Evolutionary conservation across 2,329 filamentous ascomycete species (phyloP).

Genomic region (Neonectria ditissima): DNA sequence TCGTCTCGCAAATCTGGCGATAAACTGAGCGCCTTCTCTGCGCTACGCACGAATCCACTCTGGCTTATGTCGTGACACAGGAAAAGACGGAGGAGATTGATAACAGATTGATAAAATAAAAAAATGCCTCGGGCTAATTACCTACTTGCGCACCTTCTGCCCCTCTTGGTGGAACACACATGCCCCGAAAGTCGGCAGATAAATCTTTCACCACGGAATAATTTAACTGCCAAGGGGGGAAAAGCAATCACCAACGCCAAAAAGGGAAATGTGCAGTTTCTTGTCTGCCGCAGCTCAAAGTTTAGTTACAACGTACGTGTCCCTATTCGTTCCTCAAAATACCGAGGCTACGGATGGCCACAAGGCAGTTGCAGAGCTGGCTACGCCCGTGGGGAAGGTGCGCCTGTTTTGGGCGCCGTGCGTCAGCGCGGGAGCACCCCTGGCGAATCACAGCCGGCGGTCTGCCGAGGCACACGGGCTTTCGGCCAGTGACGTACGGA

Average conservation of each 20-base stretch:
- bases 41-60: neutral
- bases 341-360: constrained; percentile 22
- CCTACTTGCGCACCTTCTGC: neutral
- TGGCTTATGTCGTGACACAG: neutral
- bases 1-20: neutral
- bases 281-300: neutral
- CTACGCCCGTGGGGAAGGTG: neutral
- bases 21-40: neutral
- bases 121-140: neutral
- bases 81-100: constrained; percentile 8
- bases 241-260: neutral
- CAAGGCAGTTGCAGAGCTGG: neutral
- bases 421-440: neutral
- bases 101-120: neutral
- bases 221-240: neutral
- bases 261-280: neutral
- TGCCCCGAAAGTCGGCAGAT: constrained; percentile 16
- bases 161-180: constrained; percentile 2
- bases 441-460: constrained; percentile 38
- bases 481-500: constrained; percentile 19
- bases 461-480: constrained; percentile 41
- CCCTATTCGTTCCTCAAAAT: neutral
- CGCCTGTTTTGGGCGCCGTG: neutral
- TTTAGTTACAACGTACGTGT: neutral
- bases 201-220: constrained; percentile 7